Base-by-base conservation (phyloP, 139 green algal genomes). In the Coccomyxa sp. region DNA sequence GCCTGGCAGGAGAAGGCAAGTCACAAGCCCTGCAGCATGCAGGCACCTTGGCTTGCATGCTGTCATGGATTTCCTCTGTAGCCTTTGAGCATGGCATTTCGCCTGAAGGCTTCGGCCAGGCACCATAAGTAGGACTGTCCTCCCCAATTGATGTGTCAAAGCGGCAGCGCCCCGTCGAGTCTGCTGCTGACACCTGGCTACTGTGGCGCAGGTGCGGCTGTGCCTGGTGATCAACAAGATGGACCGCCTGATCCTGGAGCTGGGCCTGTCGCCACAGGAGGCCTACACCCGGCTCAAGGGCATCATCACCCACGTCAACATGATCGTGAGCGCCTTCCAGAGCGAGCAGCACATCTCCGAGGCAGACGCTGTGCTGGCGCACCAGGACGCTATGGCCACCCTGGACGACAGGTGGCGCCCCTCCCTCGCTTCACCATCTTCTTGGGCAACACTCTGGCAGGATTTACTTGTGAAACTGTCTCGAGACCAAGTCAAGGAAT, bases 171-270 rank as follows among this genome's bases (percentile, higher is more conserved):
- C n/a, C n/a, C n/a, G n/a, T n/a, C n/a, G n/a, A n/a, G 44, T 58
- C 14, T 58, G 14, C 16, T 29, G 44, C 44, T 33, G 29, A 36
- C 44, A 58, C 44, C 12, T 12, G 14, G 44, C 44, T 58, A 12
- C 14, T 16, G 2, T 34, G 27, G 64, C 5, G 64, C 84, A 93
- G 85, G 85, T 99, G 16, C 68, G 82, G 35, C 88, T 93, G 37
- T 93, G 86, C 81, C 88, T 99, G 71, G 89, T 99, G 16, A 88
- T 99, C 81, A 99, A 99, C 90, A 99, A 99, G 86, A 41, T 99
- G 24, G 97, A 99, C 86, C 87, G 97, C 8, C 91, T 99, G 12
- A 92, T 97, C 35, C 70, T 91, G 64, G 95, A 98, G 90, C 86
- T 99, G 73, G 44, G 82, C 29, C 76, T 99, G 44, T 85, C 87